Evolutionary conservation across 2,329 filamentous ascomycete species (phyloP), one percentile per base, ranked within the genome.

Genomic region (Basipetospora chlamydospora): DNA sequence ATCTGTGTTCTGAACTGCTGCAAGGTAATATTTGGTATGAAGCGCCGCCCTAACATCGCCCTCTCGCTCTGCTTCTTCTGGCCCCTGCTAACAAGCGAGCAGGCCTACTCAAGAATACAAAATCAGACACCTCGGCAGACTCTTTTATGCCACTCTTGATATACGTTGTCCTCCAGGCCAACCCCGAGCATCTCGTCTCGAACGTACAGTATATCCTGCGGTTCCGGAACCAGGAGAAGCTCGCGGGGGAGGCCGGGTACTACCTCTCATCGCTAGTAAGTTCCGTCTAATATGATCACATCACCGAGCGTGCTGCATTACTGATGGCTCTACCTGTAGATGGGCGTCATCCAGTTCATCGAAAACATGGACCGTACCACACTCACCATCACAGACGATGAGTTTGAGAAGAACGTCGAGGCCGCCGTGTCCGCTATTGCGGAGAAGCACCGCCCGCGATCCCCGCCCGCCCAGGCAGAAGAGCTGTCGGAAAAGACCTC

Each of bases 1-100:
- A 96, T 98, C 34, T 98, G 90, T 56, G 85, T 96, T 31, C 63
- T 98, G 39, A 98, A 98, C 59, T 95, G 87, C 61, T 98, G 90
- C 72, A 98, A 98, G 59, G 92, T 98, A 43, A 96, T 98, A 44
- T 96, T 98, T 57, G 90, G 82, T 85, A 57, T 46, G 68, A 48
- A 12, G 4, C 1, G 3, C 3, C 5, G 5, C 9, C 9, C 37
- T n/a, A 42, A 42, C 33, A 35, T 35, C 20, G n/a, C n/a, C n/a
- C n/a, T n/a, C n/a, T n/a, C n/a, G n/a, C n/a, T n/a, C n/a, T n/a
- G n/a, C n/a, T n/a, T n/a, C n/a, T n/a, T n/a, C n/a, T n/a, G n/a
- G n/a, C n/a, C n/a, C n/a, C 12, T 18, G 10, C 4, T 20, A 15
- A 39, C 25, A 11, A 23, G 17, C 11, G 11, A 8, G 10, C 38